Evolutionary conservation across 495 filamentous ascomycete genomes (phyloP).

Genomic region (Podospora fimiseda): DNA sequence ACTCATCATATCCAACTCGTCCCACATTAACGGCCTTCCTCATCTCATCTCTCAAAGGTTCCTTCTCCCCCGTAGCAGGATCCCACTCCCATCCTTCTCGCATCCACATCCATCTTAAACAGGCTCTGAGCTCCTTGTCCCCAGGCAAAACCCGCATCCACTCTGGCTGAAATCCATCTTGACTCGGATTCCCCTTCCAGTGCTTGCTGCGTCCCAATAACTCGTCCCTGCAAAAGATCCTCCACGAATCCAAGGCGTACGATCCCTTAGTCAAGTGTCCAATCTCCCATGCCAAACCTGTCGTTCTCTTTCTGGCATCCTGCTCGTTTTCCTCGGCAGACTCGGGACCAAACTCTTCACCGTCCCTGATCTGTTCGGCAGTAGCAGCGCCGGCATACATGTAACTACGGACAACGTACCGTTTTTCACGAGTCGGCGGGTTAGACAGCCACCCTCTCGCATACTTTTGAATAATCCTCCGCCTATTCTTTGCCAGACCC

Average conservation of each 20-base stretch:
- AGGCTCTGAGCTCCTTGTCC: constrained; percentile 87
- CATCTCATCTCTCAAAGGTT: constrained; percentile 47
- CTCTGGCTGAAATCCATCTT: constrained; percentile 53
- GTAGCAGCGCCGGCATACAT: constrained; percentile 48
- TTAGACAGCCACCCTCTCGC: constrained; percentile 63
- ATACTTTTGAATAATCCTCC: constrained; percentile 49
- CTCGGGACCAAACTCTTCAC: constrained; percentile 37
- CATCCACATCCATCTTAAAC: constrained; percentile 77
- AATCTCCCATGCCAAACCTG: constrained; percentile 66
- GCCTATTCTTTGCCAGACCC: constrained; percentile 58
- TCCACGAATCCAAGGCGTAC: constrained; percentile 88
- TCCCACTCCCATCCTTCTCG: constrained; percentile 83
- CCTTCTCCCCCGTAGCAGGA: constrained; percentile 58
- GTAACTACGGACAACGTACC: constrained; percentile 67
- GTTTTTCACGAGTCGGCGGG: constrained; percentile 52
- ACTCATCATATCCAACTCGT: constrained; percentile 56
- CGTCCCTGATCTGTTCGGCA: constrained; percentile 38
- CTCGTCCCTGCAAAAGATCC: constrained; percentile 85
- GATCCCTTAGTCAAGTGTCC: constrained; percentile 80
- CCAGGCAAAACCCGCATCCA: constrained; percentile 81
- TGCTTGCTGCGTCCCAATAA: constrained; percentile 56
- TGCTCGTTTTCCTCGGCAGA: constrained; percentile 8
- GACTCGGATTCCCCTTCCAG: constrained; percentile 49
- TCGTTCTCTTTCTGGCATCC: constrained; percentile 13
- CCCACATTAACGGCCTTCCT: constrained; percentile 54